Base-by-base conservation (phyloP, 768 basidiomycete species). In the button mushroom (Agaricus bisporus) region DNA sequence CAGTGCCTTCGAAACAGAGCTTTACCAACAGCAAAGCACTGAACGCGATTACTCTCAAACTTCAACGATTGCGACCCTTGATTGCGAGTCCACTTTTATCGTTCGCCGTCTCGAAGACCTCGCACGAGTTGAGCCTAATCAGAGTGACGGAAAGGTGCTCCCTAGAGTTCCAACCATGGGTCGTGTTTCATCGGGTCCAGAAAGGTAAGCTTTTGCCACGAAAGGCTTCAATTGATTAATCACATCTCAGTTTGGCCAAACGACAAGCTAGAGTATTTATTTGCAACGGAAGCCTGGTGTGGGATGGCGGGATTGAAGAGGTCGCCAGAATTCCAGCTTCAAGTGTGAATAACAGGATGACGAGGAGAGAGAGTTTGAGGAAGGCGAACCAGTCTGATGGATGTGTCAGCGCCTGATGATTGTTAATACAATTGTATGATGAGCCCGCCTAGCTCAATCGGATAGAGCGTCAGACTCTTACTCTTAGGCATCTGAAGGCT, bases 401-500 rank as follows among this genome's bases (percentile, higher is more conserved):
- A 17, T 36, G 46, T 48, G 46, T 36, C 17, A 48, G 46, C 18
- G 46, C 46, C 4, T 39, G 38, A 39, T 15, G 38, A 5, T 32
- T 32, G 32, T 32, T 32, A 32, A 39, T 39, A 39, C 12, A 39
- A 39, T 39, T 39, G 2, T 12, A 6, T 39, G 2, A 22, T 29
- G 43, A 42, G 76, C 75, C 77, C 72, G 76, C 75, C 77, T 39
- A 14, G 17, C 78, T 79, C 78, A 79, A 79, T 79, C 73, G 78
- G 78, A 73, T 77, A 79, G 78, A 79, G 78, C 78, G 78, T 70
- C 63, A 50, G 67, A 64, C 60, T 63, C 43, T 59, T 59, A 59
- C 11, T 11, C 1, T 32, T 32, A 32, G 32, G 32, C 11, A 32
- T 85, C 83, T 85, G 81, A 84, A 85, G 83, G 83, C 80, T 85